phyloP scores from a whole-genome alignment of 805 yeast species.

The Pichia manshurica region DNA sequence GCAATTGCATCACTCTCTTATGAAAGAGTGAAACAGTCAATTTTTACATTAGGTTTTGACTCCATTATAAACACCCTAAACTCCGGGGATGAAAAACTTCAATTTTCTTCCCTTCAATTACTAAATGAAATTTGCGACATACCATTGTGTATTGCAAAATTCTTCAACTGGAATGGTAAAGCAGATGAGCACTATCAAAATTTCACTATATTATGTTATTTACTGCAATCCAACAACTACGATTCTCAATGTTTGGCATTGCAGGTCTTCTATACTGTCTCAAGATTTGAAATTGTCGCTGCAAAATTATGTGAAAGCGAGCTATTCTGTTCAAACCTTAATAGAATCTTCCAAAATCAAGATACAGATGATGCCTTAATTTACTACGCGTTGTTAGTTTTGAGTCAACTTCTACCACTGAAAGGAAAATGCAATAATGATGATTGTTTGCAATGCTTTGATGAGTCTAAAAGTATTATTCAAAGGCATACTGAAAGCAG shows the following conservation, averaged over 20 bases:
- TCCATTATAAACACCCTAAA: slow-evolving; percentile 31
- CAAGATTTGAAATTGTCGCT: slow-evolving; percentile 25
- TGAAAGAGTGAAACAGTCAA: slow-evolving; percentile 30
- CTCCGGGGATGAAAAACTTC: slow-evolving; percentile 37
- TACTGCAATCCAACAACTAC: slow-evolving; percentile 34
- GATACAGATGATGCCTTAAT: slow-evolving; percentile 18
- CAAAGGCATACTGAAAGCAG: neutral
- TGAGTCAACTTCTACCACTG: neutral
- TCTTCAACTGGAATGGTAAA: slow-evolving; percentile 47
- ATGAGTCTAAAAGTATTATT: slow-evolving; percentile 1
- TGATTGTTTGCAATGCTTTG: neutral
- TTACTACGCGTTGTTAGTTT: slow-evolving; percentile 1
- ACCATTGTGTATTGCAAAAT: slow-evolving; percentile 42
- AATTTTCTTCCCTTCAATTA: slow-evolving; percentile 43
- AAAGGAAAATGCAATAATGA: too few species aligned
- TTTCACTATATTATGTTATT: slow-evolving; percentile 37
- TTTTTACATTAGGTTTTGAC: slow-evolving; percentile 32
- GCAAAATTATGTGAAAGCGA: slow-evolving; percentile 17
- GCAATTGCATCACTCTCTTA: slow-evolving; percentile 41
- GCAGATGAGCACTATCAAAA: slow-evolving; percentile 32
- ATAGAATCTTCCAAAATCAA: slow-evolving; percentile 16
- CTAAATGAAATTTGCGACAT: slow-evolving; percentile 39
- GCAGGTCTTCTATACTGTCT: slow-evolving; percentile 29
- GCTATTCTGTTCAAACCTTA: slow-evolving; percentile 18
- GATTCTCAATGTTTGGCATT: slow-evolving; percentile 34